Evolutionary conservation across 1,284 basidiomycete species (phyloP).

Genomic region (Trichosporon sp.): DNA sequence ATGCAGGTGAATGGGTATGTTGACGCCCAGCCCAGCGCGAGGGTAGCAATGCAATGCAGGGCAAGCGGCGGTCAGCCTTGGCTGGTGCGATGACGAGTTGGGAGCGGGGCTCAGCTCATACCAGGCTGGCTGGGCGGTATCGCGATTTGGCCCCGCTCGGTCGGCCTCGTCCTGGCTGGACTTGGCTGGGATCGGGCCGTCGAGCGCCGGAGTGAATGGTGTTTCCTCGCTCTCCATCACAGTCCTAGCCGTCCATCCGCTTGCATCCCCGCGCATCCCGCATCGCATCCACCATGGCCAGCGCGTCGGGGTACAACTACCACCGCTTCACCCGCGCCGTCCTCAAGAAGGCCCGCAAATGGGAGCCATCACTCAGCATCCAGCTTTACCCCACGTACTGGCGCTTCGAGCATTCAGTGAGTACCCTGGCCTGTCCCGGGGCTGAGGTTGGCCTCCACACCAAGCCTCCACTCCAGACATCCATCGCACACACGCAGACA

Average conservation of each 20-base stretch:
- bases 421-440: constrained; percentile 12
- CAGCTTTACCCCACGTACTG: constrained; percentile 45
- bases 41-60: no score
- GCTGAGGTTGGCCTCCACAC: neutral
- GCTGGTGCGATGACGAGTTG: neutral
- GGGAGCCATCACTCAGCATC: constrained; percentile 45
- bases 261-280: neutral
- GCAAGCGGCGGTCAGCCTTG: neutral
- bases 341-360: constrained; percentile 48
- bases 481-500: no score
- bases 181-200: no score
- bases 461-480: neutral
- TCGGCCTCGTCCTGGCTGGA: neutral
- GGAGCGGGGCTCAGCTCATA: neutral
- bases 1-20: neutral
- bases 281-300: constrained; percentile 36
- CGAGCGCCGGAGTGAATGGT: neutral
- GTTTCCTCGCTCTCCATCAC: neutral
- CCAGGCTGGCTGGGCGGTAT: no score
- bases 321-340: constrained; percentile 46
- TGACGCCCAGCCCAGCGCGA: no score
- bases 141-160: neutral
- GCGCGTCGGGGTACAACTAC: constrained; percentile 48
- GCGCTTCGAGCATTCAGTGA: constrained; percentile 45
- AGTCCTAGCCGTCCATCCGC: neutral